These are phyloP conservation scores for Fusarium robinianum DNA, from an alignment of 2,329 filamentous ascomycete species.

Conservation along the genomic window DNA sequence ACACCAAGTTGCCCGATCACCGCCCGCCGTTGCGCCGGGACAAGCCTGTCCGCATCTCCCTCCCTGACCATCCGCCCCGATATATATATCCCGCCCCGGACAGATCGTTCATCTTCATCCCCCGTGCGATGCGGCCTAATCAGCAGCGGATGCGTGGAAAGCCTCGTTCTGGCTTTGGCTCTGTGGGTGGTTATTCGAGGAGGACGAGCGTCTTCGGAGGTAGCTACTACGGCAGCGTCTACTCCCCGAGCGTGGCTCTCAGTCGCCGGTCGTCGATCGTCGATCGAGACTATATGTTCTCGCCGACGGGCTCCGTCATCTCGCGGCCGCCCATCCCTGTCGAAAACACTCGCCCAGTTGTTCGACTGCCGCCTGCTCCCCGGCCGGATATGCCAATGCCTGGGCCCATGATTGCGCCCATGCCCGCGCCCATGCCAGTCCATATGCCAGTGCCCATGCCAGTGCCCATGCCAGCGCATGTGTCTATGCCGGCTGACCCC, in stretches of 20 bases:
- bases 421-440: slow-evolving; percentile 10
- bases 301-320: slow-evolving; percentile 78
- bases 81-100: slow-evolving; percentile 92
- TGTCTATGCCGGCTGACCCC: slow-evolving; percentile 22
- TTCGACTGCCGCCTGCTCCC: slow-evolving; percentile 74
- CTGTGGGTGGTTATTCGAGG: slow-evolving; percentile 69
- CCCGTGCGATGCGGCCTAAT: slow-evolving; percentile 88
- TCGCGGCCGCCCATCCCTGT: slow-evolving; percentile 66
- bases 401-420: slow-evolving; percentile 10
- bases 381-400: slow-evolving; percentile 38
- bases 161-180: slow-evolving; percentile 72
- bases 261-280: slow-evolving; percentile 84
- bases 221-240: slow-evolving; percentile 73
- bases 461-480: slow-evolving; percentile 10
- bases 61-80: slow-evolving; percentile 76
- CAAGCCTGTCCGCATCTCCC: slow-evolving; percentile 92
- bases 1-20: slow-evolving; percentile 93
- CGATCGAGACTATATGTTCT: slow-evolving; percentile 73
- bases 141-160: slow-evolving; percentile 77
- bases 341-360: slow-evolving; percentile 72
- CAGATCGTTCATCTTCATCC: slow-evolving; percentile 97
- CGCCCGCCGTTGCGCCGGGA: slow-evolving; percentile 91
- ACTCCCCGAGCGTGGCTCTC: slow-evolving; percentile 84
- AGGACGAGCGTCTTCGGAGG: slow-evolving; percentile 81
- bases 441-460: slow-evolving; percentile 1